These are phyloP conservation scores for Astrothelium subdiscretum DNA, from an alignment of 495 filamentous ascomycete genomes.

Conservation along the genomic window DNA sequence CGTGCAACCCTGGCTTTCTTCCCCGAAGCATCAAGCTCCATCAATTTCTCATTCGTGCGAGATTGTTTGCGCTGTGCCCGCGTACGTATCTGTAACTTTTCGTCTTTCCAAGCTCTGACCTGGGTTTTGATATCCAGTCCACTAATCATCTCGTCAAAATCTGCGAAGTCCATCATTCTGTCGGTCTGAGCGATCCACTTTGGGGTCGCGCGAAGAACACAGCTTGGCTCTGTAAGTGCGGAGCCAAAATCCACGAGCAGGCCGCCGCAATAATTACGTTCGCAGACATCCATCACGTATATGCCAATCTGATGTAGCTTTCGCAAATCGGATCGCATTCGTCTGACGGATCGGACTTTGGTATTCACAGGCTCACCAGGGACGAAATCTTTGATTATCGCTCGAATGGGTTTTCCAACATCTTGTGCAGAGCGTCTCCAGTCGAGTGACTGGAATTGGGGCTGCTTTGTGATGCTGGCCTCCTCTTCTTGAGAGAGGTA, in stretches of 20 bases:
- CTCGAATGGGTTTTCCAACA: neutral
- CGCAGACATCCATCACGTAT: neutral
- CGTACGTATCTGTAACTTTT: neutral
- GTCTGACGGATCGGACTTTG: neutral
- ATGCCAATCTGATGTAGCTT: neutral
- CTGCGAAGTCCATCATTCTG: neutral
- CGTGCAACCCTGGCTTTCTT: neutral
- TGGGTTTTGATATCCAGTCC: neutral
- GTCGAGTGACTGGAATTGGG: neutral
- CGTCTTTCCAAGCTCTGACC: neutral
- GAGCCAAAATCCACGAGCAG: neutral
- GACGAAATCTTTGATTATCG: neutral
- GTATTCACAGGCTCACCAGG: neutral
- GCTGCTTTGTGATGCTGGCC: neutral
- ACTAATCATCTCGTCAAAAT: neutral
- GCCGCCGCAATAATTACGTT: neutral
- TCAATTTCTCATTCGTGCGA: neutral
- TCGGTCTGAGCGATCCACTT: neutral
- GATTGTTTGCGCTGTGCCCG: neutral
- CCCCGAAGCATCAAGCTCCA: neutral
- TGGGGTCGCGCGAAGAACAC: neutral
- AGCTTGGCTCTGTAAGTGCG: neutral
- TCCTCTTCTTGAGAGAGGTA: neutral
- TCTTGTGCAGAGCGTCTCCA: neutral
- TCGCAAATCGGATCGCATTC: neutral